Conservation (phyloP, 1,139 yeast genomes). For the Pichia sp. region DNA sequence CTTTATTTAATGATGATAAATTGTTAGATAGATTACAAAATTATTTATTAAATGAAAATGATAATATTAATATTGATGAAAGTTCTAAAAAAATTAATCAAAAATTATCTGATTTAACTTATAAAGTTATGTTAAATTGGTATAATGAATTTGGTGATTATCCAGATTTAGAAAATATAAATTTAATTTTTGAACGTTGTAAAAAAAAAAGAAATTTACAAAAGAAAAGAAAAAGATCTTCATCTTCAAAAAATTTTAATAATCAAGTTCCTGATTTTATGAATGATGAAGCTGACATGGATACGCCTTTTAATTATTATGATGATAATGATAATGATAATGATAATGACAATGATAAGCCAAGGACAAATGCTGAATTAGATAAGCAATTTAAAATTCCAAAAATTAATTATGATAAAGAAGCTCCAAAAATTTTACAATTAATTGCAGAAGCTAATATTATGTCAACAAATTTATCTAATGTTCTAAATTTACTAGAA, state of each 20-base stretch:
- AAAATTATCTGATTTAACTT: conserved; percentile 36
- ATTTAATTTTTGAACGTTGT: conserved; percentile 40
- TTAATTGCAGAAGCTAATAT: conserved; percentile 74
- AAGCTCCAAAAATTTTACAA: conserved; percentile 64
- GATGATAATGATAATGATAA: conserved; percentile 8
- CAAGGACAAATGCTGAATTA: conserved; percentile 35
- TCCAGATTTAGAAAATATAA: conserved; percentile 47
- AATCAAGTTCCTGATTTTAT: conserved; percentile 35
- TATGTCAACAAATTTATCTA: conserved; percentile 64
- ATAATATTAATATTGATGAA: conserved; percentile 19
- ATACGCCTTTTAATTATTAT: conserved; percentile 27
- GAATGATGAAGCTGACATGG: conserved; percentile 42
- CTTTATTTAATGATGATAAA: conserved; percentile 65
- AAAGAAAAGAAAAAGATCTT: conserved; percentile 9
- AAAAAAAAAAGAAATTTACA: conserved; percentile 7
- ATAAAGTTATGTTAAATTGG: conserved; percentile 56
- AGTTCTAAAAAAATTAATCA: conserved; percentile 31
- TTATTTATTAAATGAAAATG: conserved; percentile 38
- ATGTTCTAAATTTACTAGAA: conserved; percentile 53
- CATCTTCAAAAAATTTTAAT: no score
- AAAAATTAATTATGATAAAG: conserved; percentile 60
- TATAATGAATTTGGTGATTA: conserved; percentile 45
- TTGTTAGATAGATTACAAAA: conserved; percentile 60
- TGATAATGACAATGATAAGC: no score
- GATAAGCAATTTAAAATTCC: conserved; percentile 60